Base-by-base conservation (phyloP, 2,329 filamentous ascomycete species). In the Sporothrix humicola region DNA sequence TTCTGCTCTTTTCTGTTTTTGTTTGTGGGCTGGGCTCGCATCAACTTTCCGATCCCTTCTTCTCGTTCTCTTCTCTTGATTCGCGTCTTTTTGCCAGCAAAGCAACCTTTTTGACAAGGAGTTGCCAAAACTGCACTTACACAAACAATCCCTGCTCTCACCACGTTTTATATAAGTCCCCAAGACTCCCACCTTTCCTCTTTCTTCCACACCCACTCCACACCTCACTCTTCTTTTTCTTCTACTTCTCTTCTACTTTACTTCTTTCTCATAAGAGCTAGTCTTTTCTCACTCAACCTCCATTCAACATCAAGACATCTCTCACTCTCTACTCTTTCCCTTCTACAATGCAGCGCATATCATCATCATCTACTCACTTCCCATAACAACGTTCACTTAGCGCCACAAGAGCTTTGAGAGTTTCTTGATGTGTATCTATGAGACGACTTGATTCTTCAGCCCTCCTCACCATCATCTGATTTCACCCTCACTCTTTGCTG, bases 21-120 rank as follows among this genome's bases (percentile, higher is more conserved):
- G 61, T 66, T 66, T 66, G 75, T 75, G 75, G 72, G 75, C 74
- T 74, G 75, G 75, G 50, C 74, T 76, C 73, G 73, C 75, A 50
- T 76, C 61, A 52, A 73, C 12, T 74, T 48, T 61, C 56, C 31
- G n/a, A n/a, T 72, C 70, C 69, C 61, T 72, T 26, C 56, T 26
- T 69, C 59, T 44, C 31, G 1, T 31, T 61, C 12, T n/a, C 63
- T 44, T 20, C 31, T 31, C 48, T 46, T 2, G 3, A 44, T 58
- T 58, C 59, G 23, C 58, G 37, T 69, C 59, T 73, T 71, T 26
- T 20, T 71, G 3, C 46, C 17, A 63, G 44, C 31, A 23, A 42
- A 9, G 8, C 26, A 56, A 59, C 69, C 17, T 68, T 61, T 46
- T 72, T 26, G 50, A 48, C 72, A 54, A 26, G 26, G 37, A 20